A percentile compares a stretch with the other conserved stretches of the same genome.
Conservation (phyloP, 2,329 filamentous ascomycete genomes). For the Truncatella angustata region DNA sequence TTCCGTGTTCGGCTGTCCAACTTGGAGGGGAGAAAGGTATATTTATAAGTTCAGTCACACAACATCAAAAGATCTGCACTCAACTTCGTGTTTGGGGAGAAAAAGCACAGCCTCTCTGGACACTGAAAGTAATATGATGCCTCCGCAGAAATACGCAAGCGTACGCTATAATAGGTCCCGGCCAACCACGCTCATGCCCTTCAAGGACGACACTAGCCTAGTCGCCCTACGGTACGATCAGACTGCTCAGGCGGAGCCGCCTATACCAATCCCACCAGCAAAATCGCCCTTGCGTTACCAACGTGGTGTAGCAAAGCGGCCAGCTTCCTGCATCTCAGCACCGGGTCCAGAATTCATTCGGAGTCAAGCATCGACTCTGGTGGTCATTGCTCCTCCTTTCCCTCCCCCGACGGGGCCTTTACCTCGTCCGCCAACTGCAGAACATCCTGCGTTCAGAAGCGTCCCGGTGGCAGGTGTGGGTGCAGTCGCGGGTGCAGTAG, state of each 20-base stretch:
- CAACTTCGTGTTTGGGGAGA: not conserved
- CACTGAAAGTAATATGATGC: slow-evolving; percentile 19
- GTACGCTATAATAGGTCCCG: slow-evolving; percentile 41
- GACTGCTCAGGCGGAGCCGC: slow-evolving; percentile 55
- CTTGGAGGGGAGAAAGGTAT: not conserved
- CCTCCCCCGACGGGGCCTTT: slow-evolving; percentile 34
- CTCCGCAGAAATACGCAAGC: slow-evolving; percentile 40
- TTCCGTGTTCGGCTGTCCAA: not conserved
- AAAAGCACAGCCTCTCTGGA: not conserved
- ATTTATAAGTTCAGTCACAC: not conserved
- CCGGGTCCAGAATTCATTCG: not conserved
- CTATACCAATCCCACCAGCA: slow-evolving; percentile 50
- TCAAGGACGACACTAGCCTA: slow-evolving; percentile 49
- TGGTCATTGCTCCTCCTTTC: slow-evolving; percentile 31
- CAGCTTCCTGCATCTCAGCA: slow-evolving; percentile 13
- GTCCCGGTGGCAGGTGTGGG: slow-evolving; percentile 28
- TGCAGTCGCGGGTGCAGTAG: no score
- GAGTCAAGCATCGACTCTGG: slow-evolving; percentile 28
- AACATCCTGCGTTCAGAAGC: slow-evolving; percentile 52
- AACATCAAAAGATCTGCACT: not conserved
- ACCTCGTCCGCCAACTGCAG: slow-evolving; percentile 44
- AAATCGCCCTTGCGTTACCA: slow-evolving; percentile 33
- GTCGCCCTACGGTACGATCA: slow-evolving; percentile 61
- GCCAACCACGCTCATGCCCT: slow-evolving; percentile 33
- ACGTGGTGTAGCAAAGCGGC: slow-evolving; percentile 13